Evolutionary conservation across 495 filamentous ascomycete genomes (phyloP).

Genomic region (Neurospora tetrasperma): DNA sequence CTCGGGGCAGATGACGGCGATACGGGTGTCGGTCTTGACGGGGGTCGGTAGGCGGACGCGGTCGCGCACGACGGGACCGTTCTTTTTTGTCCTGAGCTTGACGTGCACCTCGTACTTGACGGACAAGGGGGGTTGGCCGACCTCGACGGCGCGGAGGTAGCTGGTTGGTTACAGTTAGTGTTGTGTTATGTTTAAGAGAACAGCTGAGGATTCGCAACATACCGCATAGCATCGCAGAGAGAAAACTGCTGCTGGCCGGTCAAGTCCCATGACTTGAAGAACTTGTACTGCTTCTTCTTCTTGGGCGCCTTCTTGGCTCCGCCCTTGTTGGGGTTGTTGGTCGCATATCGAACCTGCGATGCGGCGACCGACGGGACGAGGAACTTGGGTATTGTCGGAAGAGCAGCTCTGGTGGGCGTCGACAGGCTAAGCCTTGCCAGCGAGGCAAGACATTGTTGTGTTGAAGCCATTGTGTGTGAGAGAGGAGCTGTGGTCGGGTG

Average conservation of each 20-base stretch:
- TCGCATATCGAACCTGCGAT: constrained; percentile 30
- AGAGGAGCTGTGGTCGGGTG: not conserved
- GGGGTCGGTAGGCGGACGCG: constrained; percentile 82
- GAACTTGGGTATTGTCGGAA: constrained; percentile 32
- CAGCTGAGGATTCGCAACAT: constrained; percentile 16
- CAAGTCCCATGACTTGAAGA: constrained; percentile 47
- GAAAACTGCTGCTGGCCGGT: constrained; percentile 56
- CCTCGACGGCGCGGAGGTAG: constrained; percentile 85
- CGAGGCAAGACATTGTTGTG: constrained; percentile 47
- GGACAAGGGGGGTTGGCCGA: constrained; percentile 59
- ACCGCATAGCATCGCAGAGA: constrained; percentile 91
- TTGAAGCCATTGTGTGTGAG: constrained; percentile 28
- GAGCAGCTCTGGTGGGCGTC: constrained; percentile 21
- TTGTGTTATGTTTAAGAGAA: not conserved
- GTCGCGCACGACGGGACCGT: constrained; percentile 75
- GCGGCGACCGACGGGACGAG: constrained; percentile 27
- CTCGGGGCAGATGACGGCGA: constrained; percentile 80
- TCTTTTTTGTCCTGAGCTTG: constrained; percentile 66
- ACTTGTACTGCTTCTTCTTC: constrained; percentile 56
- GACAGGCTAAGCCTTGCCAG: constrained; percentile 47
- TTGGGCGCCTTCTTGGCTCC: constrained; percentile 39
- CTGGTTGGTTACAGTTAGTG: constrained; percentile 31
- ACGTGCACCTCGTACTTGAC: constrained; percentile 84
- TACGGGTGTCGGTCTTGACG: constrained; percentile 72
- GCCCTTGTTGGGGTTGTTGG: constrained; percentile 12